These are phyloP conservation scores for Aspergillus felis DNA, from an alignment of 2,329 filamentous ascomycete genomes.

Conservation along the genomic window DNA sequence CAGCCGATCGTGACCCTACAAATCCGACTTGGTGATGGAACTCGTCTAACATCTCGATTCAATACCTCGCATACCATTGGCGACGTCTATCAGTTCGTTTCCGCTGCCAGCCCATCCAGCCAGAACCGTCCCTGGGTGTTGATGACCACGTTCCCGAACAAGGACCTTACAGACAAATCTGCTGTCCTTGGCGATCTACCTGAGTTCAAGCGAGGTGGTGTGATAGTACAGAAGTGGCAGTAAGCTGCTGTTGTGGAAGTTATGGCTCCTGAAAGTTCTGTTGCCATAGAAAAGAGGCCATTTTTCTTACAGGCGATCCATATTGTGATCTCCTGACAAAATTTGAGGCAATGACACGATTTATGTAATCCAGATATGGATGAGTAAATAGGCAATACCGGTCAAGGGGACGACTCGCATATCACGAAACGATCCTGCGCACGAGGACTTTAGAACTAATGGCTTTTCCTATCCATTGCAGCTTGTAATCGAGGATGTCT, in stretches of 20 bases:
- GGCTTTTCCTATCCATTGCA: background rate
- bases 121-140: slow-evolving; percentile 53
- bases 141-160: slow-evolving; percentile 64
- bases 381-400: background rate
- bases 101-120: slow-evolving; percentile 49
- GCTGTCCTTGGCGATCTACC: slow-evolving; percentile 43
- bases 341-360: background rate
- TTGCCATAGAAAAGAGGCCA: background rate
- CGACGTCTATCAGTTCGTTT: slow-evolving; percentile 61
- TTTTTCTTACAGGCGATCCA: background rate
- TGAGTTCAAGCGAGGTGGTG: slow-evolving; percentile 49
- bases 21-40: slow-evolving; percentile 61
- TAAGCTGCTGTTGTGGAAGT: slow-evolving; percentile 9
- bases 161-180: slow-evolving; percentile 56
- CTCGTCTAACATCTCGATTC: slow-evolving; percentile 58
- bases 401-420: background rate
- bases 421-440: background rate
- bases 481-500: background rate
- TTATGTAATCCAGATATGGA: background rate
- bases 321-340: background rate
- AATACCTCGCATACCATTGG: slow-evolving; percentile 63
- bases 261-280: background rate
- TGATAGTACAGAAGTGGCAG: slow-evolving; percentile 50
- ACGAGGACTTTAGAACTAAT: background rate
- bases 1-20: slow-evolving; percentile 57